Base-by-base conservation (phyloP, 169 alveolate genomes). In the Eimeria necatrix region DNA sequence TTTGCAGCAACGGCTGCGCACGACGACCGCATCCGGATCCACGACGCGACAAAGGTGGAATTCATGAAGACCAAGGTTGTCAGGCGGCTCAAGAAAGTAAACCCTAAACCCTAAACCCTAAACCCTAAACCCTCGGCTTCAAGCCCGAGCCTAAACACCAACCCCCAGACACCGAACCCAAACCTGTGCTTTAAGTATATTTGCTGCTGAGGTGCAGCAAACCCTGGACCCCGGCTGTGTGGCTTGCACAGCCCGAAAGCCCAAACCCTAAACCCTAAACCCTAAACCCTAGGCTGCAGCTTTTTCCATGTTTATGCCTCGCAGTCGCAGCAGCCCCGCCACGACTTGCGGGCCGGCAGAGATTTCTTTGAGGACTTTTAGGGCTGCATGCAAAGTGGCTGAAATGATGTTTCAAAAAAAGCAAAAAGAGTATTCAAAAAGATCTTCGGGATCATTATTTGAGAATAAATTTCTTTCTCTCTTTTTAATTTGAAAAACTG, bases 301-400 rank as follows among this genome's bases (percentile, higher is more conserved):
- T 71, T 22, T 71, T 7, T n/a, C n/a, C n/a, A n/a, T 22, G 51
- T 7, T 71, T 22, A 0, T 71, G 78, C 64, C 12, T 22, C 24
- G 41, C 83, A 71, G 83, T 71, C 83, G 41, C 83, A 71, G 83
- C 83, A 71, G 16, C 83, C 51, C 49, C 83, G 24, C 4, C 83
- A 71, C 49, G 83, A 71, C 83, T 7, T 71, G 83, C 83, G 83
- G n/a, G 12, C 83, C 51, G 51, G 51, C 46, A 71, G 41, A 32
- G 83, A 71, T 16, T 71, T 71, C 16, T 71, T n/a, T 24, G 83
- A 71, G 51, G 83, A 71, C 4, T 24, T 71, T 1, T 71, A 32
- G 24, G 41, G 51, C 83, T 41, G 16, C n/a, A 61, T 10, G 0
- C n/a, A 61, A 26, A 26, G 73, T 61, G 16, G 16, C 16, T n/a